Conservation (phyloP, 306 rosid species). For the Gleditsia sinensis region DNA sequence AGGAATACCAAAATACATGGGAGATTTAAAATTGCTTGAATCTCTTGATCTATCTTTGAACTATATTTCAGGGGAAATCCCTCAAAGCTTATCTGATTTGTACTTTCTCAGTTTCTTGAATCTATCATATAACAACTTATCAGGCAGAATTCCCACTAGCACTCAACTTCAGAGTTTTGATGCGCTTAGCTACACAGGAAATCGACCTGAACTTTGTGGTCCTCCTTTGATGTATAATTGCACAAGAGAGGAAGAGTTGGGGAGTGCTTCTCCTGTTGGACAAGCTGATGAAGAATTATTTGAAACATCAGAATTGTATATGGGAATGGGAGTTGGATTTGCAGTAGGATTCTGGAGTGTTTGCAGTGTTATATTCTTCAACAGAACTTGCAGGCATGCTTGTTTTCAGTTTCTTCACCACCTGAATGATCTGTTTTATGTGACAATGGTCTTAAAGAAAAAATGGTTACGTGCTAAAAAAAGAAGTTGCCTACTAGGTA, state of each 20-base stretch:
- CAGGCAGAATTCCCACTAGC: slow-evolving; percentile 38
- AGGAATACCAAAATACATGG: slow-evolving; percentile 37
- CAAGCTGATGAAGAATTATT: not conserved
- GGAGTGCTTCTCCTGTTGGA: not conserved
- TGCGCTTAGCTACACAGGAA: slow-evolving; percentile 30
- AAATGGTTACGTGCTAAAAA: not conserved
- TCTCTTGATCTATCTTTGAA: slow-evolving; percentile 36
- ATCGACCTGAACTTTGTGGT: slow-evolving; percentile 37
- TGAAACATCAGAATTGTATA: slow-evolving; percentile 10
- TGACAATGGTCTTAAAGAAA: not conserved
- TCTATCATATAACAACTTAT: slow-evolving; percentile 37
- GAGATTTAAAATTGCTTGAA: too few species aligned
- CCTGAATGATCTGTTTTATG: slow-evolving; percentile 27
- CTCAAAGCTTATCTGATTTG: slow-evolving; percentile 34
- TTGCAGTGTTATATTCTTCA: slow-evolving; percentile 38
- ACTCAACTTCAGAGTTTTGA: slow-evolving; percentile 42
- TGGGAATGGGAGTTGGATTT: too few species aligned
- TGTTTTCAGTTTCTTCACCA: slow-evolving; percentile 27
- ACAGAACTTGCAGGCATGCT: slow-evolving; percentile 37
- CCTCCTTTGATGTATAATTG: slow-evolving; percentile 34
- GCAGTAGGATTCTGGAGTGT: slow-evolving; percentile 39
- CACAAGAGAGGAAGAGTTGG: not conserved
- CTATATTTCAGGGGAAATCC: slow-evolving; percentile 38
- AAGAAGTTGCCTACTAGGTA: too few species aligned
- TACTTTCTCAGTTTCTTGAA: too few species aligned